These are phyloP conservation scores for Saccharomyces jurei DNA, from an alignment of 805 yeast species.

Conservation along the genomic window DNA sequence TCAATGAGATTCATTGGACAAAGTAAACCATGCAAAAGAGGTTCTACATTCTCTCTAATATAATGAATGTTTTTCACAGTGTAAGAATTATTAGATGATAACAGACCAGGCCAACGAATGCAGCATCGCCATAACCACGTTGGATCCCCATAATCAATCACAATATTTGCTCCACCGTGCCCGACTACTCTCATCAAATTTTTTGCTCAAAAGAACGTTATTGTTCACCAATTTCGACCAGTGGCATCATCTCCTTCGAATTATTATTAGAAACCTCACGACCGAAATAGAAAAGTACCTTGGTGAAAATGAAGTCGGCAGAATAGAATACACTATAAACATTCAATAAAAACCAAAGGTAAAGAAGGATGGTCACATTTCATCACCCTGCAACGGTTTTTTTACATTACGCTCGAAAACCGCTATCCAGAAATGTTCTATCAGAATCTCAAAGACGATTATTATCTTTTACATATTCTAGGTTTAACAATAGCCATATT, in stretches of 20 bases:
- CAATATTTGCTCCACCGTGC: conserved; percentile 24
- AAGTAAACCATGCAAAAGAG: conserved; percentile 9
- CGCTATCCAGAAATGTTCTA: neutral
- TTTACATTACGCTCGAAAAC: neutral
- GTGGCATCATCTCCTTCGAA: neutral
- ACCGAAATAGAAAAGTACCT: neutral
- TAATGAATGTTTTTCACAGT: conserved; percentile 14
- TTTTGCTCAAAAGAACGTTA: neutral
- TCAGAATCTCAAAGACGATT: neutral
- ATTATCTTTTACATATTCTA: neutral
- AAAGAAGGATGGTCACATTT: neutral
- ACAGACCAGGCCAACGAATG: conserved; percentile 11
- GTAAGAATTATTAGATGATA: conserved; percentile 18
- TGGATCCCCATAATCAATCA: conserved; percentile 14
- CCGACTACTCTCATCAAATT: conserved; percentile 14
- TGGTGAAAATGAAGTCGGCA: neutral
- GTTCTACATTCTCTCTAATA: conserved; percentile 6
- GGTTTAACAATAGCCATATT: neutral
- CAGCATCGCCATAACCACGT: conserved; percentile 19
- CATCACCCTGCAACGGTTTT: neutral
- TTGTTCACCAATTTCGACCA: neutral
- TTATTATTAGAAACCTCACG: neutral
- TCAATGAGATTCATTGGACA: conserved; percentile 11
- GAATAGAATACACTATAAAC: neutral
- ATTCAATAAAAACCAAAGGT: neutral